These are phyloP conservation scores for Saksenaea oblongispora DNA, from an alignment of 371 early-diverging fungal genomes.

Conservation along the genomic window DNA sequence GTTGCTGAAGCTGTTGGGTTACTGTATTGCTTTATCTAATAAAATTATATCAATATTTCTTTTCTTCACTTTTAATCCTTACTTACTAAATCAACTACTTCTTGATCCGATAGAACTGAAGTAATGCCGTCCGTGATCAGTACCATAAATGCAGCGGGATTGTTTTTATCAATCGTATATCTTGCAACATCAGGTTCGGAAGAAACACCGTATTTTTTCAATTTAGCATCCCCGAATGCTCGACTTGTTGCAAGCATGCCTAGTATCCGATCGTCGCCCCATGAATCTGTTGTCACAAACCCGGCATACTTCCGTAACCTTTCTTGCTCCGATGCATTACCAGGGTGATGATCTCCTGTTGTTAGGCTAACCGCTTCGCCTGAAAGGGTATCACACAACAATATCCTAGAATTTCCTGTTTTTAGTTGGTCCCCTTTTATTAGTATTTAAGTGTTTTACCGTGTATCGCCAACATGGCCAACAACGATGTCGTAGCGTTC, in stretches of 20 bases:
- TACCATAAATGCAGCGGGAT: conserved; percentile 51
- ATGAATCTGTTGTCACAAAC: conserved; percentile 71
- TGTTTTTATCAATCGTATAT: conserved; percentile 29
- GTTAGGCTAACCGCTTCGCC: conserved; percentile 58
- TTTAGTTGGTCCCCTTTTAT: not conserved
- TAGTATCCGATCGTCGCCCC: conserved; percentile 76
- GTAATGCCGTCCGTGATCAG: conserved; percentile 76
- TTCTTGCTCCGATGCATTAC: conserved; percentile 55
- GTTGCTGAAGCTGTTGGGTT: conserved; percentile 63
- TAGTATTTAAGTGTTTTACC: conserved; percentile 15
- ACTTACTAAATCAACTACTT: conserved; percentile 73
- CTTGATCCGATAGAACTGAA: conserved; percentile 78
- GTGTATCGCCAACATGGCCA: conserved; percentile 68
- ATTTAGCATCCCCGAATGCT: conserved; percentile 72
- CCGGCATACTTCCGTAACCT: conserved; percentile 63
- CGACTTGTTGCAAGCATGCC: conserved; percentile 74
- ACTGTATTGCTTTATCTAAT: conserved; percentile 57
- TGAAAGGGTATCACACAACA: conserved; percentile 56
- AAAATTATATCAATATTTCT: too few species aligned
- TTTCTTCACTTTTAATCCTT: not conserved
- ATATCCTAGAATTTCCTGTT: conserved; percentile 21
- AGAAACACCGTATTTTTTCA: conserved; percentile 75
- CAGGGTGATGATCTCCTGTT: conserved; percentile 67
- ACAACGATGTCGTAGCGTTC: conserved; percentile 53
- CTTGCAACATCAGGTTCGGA: conserved; percentile 73